Conservation (phyloP, 192 early-diverging fungal species). For the Coemansia aciculifera region DNA sequence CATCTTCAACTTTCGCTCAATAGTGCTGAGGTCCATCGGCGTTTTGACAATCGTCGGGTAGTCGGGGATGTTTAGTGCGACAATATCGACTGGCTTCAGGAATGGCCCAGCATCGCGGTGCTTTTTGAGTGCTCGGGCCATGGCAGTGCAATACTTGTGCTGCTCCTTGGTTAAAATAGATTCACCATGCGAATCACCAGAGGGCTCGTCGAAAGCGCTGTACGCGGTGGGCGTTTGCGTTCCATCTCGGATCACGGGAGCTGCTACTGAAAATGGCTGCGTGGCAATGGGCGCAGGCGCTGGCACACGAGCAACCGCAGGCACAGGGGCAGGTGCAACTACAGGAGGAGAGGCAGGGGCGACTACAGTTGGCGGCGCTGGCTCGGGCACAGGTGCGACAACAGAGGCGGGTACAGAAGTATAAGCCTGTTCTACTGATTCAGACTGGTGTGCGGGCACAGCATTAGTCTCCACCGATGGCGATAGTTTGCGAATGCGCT, state of each 20-base stretch:
- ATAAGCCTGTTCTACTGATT: neutral
- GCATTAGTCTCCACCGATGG: neutral
- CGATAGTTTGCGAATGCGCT: conserved; percentile 39
- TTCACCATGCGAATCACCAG: neutral
- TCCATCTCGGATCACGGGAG: conserved; percentile 7
- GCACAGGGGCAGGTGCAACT: neutral
- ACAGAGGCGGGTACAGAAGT: neutral
- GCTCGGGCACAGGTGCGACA: neutral
- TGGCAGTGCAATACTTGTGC: conserved; percentile 76
- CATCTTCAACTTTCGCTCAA: conserved; percentile 67
- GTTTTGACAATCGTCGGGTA: conserved; percentile 70
- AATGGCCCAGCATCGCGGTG: conserved; percentile 87
- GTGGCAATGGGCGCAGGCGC: neutral
- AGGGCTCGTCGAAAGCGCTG: neutral
- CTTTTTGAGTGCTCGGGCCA: conserved; percentile 72
- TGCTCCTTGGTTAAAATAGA: conserved; percentile 74
- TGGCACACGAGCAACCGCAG: neutral
- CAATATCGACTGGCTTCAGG: conserved; percentile 75
- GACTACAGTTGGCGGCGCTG: neutral
- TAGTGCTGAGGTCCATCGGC: conserved; percentile 80
- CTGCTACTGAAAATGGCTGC: conserved; percentile 1
- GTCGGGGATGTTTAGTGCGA: conserved; percentile 77
- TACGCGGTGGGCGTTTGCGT: neutral
- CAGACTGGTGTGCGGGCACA: neutral
- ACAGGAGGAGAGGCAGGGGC: neutral